These are phyloP conservation scores for Rhazya stricta DNA, from an alignment of 257 asterid genomes.

Conservation along the genomic window DNA sequence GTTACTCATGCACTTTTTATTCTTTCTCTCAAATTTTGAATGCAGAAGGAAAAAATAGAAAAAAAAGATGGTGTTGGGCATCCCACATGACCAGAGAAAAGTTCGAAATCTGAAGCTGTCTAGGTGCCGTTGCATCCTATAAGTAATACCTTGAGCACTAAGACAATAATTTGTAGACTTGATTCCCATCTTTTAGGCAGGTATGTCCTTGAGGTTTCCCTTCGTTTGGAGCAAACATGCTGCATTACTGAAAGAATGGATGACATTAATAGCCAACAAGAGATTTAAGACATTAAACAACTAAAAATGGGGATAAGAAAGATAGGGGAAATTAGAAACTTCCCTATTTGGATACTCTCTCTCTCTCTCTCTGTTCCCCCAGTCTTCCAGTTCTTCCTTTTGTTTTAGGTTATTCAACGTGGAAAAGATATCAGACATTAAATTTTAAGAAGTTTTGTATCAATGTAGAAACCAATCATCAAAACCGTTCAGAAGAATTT, in stretches of 20 bases:
- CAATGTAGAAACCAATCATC: too few relatives aligned
- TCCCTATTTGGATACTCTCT: neutral
- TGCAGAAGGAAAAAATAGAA: neutral
- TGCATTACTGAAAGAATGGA: neutral
- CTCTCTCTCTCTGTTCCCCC: neutral
- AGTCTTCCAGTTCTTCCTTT: too few relatives aligned
- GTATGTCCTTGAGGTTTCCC: neutral
- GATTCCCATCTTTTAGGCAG: neutral
- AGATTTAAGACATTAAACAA: neutral
- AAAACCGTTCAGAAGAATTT: too few relatives aligned
- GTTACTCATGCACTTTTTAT: neutral
- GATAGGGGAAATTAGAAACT: neutral
- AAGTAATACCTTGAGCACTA: neutral
- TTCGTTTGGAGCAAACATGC: neutral
- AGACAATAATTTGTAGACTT: neutral
- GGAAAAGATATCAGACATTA: too few relatives aligned
- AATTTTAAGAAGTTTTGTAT: too few relatives aligned
- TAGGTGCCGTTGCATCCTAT: neutral
- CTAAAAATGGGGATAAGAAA: neutral
- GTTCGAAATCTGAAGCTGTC: neutral
- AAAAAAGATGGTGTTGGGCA: neutral
- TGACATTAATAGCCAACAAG: neutral
- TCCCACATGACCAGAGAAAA: neutral
- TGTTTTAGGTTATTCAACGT: too few relatives aligned
- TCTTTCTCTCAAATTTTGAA: neutral